These are phyloP conservation scores for Didymosphaeria variabile DNA, from an alignment of 2,329 filamentous ascomycete species.

Conservation along the genomic window DNA sequence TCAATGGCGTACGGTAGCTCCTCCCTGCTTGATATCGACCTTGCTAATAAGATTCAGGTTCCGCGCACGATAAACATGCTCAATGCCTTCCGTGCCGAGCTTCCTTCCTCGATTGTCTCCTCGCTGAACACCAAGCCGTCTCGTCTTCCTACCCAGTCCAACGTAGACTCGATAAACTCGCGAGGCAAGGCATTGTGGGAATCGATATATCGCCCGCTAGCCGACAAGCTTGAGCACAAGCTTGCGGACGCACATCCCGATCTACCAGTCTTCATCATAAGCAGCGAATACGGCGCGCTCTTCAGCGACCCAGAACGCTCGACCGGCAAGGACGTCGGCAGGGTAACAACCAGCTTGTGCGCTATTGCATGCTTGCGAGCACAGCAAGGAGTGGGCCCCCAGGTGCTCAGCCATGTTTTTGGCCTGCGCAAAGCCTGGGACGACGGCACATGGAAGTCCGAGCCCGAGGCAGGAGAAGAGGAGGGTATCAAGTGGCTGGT, in stretches of 20 bases:
- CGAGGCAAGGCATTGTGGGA: slow-evolving; percentile 77
- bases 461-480: slow-evolving; percentile 56
- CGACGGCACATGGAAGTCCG: slow-evolving; percentile 66
- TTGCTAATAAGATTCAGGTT: slow-evolving; percentile 57
- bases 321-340: slow-evolving; percentile 65
- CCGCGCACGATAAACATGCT: slow-evolving; percentile 86
- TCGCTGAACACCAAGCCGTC: slow-evolving; percentile 66
- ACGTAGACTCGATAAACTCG: slow-evolving; percentile 62
- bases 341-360: slow-evolving; percentile 76
- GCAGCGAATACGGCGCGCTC: slow-evolving; percentile 76
- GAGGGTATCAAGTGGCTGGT: slow-evolving; percentile 70
- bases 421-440: slow-evolving; percentile 79
- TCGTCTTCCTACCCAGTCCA: slow-evolving; percentile 56
- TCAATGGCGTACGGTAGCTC: slow-evolving; percentile 68
- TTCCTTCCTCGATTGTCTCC: slow-evolving; percentile 65
- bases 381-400: slow-evolving; percentile 83
- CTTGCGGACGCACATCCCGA: slow-evolving; percentile 82
- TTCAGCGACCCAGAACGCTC: slow-evolving; percentile 71
- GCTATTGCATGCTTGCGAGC: slow-evolving; percentile 78
- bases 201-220: slow-evolving; percentile 78
- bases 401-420: slow-evolving; percentile 83
- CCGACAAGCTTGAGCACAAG: slow-evolving; percentile 74
- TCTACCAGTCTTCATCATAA: slow-evolving; percentile 80
- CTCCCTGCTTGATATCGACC: neutral
- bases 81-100: slow-evolving; percentile 71